A percentile compares a stretch with the other conserved stretches of the same genome.
Evolutionary conservation across 441 rosid species (phyloP).

Genomic region (Geranium incanum): DNA sequence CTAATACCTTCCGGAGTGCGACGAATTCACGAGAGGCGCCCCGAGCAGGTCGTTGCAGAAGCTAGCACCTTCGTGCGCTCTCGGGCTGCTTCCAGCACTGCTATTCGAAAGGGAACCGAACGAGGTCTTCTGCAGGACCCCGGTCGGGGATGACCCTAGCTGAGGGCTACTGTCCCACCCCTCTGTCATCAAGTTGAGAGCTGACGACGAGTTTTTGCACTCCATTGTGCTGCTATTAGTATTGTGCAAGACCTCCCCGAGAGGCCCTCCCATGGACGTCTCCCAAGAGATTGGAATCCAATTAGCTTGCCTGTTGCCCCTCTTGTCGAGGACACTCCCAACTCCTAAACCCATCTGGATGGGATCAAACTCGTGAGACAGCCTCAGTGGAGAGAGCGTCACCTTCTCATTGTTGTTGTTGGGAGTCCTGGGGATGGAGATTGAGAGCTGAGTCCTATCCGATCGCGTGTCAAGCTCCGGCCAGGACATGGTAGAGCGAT

Average conservation of each 20-base stretch:
- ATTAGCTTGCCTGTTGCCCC: slow-evolving; percentile 28
- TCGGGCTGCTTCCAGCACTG: slow-evolving; percentile 50
- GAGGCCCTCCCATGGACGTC: slow-evolving; percentile 42
- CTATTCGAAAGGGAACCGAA: slow-evolving; percentile 46
- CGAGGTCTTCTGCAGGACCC: slow-evolving; percentile 43
- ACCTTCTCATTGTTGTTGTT: slow-evolving; percentile 27
- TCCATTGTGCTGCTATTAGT: slow-evolving; percentile 16
- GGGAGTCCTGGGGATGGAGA: slow-evolving; percentile 44
- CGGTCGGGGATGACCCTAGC: slow-evolving; percentile 45
- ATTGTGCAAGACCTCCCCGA: slow-evolving; percentile 45
- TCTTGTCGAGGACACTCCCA: slow-evolving; percentile 1
- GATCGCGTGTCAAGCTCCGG: slow-evolving; percentile 44
- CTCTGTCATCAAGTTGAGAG: slow-evolving; percentile 30
- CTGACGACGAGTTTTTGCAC: slow-evolving; percentile 27
- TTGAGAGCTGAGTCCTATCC: slow-evolving; percentile 65
- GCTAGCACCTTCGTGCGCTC: slow-evolving; percentile 30
- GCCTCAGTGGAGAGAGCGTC: slow-evolving; percentile 36
- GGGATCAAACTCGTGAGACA: slow-evolving; percentile 38
- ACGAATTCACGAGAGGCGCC: slow-evolving; percentile 27
- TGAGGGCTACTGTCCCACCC: slow-evolving; percentile 40
- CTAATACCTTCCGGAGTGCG: slow-evolving; percentile 7
- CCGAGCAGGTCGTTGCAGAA: slow-evolving; percentile 33
- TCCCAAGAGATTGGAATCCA: slow-evolving; percentile 41
- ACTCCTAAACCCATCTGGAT: slow-evolving; percentile 31
- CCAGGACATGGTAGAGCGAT: slow-evolving; percentile 41